Percentiles rank a stretch among this genome's conserved stretches.
phyloP scores from a whole-genome alignment of 164 flowering plant species.

The Magnolia officinalis region DNA sequence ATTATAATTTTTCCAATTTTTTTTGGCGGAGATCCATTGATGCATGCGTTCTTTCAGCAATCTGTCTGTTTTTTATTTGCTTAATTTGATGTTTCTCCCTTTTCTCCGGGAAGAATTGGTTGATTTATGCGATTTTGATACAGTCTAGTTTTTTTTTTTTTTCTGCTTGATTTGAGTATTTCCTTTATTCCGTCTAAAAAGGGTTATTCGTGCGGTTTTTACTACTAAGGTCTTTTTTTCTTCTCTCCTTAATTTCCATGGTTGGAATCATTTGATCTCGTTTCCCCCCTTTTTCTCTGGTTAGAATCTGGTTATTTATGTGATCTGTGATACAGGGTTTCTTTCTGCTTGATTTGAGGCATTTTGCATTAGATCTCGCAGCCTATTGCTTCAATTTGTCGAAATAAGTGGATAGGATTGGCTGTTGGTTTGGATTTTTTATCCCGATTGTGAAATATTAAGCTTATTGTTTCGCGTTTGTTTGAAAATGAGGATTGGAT shows the following conservation, averaged over 20 bases:
- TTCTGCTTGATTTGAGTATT: not conserved
- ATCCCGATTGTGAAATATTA: not conserved
- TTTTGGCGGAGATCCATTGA: not conserved
- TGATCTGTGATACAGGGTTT: not conserved
- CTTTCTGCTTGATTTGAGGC: not conserved
- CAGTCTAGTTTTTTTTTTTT: not conserved
- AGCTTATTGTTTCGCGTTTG: not conserved
- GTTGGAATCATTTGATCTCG: not conserved
- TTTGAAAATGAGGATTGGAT: too few species aligned
- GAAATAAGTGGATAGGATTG: not conserved
- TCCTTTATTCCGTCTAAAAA: not conserved
- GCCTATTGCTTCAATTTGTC: not conserved
- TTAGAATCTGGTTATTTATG: not conserved
- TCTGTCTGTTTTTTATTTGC: not conserved
- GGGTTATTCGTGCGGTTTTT: not conserved
- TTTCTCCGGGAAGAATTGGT: not conserved
- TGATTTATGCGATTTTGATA: not conserved
- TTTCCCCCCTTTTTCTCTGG: not conserved
- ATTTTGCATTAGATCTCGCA: not conserved
- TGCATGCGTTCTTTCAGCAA: not conserved
- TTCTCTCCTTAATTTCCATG: not conserved
- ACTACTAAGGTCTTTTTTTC: not conserved
- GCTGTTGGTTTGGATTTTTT: not conserved
- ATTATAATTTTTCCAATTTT: not conserved
- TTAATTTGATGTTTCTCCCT: not conserved